phyloP scores from a whole-genome alignment of 164 flowering plant species.

The Stephania japonica region DNA sequence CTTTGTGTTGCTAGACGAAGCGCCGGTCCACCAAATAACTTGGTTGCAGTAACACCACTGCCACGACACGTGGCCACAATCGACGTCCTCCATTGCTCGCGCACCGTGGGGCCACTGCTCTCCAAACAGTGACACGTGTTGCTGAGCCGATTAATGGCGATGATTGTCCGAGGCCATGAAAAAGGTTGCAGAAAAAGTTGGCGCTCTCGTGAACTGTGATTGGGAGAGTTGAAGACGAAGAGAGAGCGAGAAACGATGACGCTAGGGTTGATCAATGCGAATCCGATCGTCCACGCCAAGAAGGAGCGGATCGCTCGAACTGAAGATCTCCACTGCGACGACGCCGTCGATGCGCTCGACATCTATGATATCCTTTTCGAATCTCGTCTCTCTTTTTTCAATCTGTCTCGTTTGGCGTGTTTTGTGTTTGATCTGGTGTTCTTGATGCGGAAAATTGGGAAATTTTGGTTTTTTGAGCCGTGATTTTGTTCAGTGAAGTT shows the following conservation, averaged over 20 bases:
- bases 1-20: too few relatives aligned
- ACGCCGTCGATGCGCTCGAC: constrained; percentile 71
- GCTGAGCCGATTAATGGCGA: neutral
- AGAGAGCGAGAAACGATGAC: constrained; percentile 39
- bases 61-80: too few relatives aligned
- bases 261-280: constrained; percentile 65
- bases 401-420: neutral
- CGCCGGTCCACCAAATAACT: too few relatives aligned
- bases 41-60: too few relatives aligned
- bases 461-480: neutral
- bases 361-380: constrained; percentile 67
- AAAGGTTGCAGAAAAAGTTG: neutral
- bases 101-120: neutral
- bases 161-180: neutral
- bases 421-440: neutral
- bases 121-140: too few relatives aligned
- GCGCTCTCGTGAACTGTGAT: neutral
- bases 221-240: neutral
- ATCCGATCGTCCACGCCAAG: constrained; percentile 79
- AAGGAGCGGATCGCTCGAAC: constrained; percentile 63
- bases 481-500: neutral
- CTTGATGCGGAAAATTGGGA: neutral
- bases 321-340: constrained; percentile 50
- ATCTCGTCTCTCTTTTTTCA: neutral
- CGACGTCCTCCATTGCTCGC: neutral